A percentile compares a stretch with the other conserved stretches of the same genome.
phyloP scores from a whole-genome alignment of 345 rosid species.

The Eucalyptus coolabah region DNA sequence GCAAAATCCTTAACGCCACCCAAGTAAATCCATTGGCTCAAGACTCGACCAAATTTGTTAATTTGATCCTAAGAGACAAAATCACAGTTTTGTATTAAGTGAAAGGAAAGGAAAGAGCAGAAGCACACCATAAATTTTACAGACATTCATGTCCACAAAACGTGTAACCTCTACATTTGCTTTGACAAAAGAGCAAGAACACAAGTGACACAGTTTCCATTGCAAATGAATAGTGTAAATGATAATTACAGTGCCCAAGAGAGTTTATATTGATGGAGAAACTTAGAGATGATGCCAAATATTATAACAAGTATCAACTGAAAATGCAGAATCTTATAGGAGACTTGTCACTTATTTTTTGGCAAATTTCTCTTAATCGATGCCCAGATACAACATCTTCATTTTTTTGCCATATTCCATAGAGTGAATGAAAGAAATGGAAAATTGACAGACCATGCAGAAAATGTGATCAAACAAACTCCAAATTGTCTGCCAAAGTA shows the following conservation, averaged over 20 bases:
- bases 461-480: background rate
- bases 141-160: background rate
- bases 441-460: background rate
- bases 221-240: background rate
- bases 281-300: background rate
- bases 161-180: background rate
- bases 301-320: background rate
- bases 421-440: background rate
- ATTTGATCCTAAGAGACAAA: constrained; percentile 29
- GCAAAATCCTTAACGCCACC: constrained; percentile 94
- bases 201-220: background rate
- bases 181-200: background rate
- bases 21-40: constrained; percentile 68
- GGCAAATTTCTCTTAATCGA: background rate
- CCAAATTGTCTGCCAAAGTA: background rate
- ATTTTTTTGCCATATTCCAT: background rate
- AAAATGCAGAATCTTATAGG: background rate
- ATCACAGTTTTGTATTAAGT: background rate
- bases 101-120: background rate
- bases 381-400: background rate
- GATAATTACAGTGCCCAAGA: background rate
- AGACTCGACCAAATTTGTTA: constrained; percentile 26
- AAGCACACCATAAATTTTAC: background rate
- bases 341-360: background rate
- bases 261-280: background rate